These are phyloP conservation scores for Fraxinus quadrangulata DNA, from an alignment of 257 asterid genomes.

Conservation along the genomic window DNA sequence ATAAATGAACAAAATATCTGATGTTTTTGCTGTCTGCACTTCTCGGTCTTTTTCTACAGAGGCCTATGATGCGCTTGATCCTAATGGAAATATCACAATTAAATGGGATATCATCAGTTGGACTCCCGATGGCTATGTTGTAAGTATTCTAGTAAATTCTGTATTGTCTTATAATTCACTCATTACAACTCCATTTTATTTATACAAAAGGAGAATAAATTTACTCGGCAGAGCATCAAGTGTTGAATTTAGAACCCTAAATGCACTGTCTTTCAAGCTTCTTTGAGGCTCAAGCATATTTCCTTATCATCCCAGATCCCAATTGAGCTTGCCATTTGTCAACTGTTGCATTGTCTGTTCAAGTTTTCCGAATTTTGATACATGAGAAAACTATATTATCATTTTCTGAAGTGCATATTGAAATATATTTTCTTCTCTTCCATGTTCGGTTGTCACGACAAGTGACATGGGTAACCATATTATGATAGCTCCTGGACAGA, in stretches of 20 bases:
- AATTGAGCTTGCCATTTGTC: not conserved
- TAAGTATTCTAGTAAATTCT: constrained; percentile 28
- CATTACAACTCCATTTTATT: not conserved
- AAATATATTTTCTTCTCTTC: not conserved
- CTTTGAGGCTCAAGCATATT: not conserved
- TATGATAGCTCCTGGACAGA: not conserved
- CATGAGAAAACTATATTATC: not conserved
- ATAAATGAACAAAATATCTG: not conserved
- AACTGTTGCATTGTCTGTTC: not conserved
- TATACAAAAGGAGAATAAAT: not conserved
- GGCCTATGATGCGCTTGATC: constrained; percentile 61
- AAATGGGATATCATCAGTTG: constrained; percentile 62
- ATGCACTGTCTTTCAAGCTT: not conserved
- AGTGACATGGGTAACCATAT: not conserved
- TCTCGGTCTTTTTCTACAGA: constrained; percentile 29
- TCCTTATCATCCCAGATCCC: not conserved
- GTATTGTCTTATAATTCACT: not conserved
- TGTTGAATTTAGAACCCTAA: not conserved
- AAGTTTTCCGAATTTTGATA: not conserved
- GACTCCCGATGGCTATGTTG: constrained; percentile 72
- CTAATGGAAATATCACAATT: constrained; percentile 61
- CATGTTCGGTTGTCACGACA: not conserved
- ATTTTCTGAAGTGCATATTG: not conserved
- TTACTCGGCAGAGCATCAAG: not conserved
- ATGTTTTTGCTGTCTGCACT: not conserved